Evolutionary conservation across 108 stramenopile species (phyloP).

Genomic region (Cyclotella kingstonii): DNA sequence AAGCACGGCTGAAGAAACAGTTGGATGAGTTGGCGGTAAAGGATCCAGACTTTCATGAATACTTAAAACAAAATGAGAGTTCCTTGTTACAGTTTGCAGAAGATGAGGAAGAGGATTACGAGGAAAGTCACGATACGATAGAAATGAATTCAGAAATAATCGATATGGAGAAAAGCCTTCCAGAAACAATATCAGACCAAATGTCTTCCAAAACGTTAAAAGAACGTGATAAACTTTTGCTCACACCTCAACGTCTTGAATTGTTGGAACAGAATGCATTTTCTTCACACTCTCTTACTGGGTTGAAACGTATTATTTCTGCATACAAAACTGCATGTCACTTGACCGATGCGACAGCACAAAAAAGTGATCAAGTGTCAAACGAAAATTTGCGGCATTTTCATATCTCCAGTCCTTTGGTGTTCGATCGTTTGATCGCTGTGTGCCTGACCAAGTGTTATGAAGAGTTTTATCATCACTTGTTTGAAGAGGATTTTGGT

Average conservation of each 20-base stretch:
- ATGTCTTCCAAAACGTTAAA: slow-evolving; percentile 10
- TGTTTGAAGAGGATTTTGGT: slow-evolving; percentile 46
- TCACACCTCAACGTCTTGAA: slow-evolving; percentile 52
- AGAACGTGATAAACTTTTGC: slow-evolving; percentile 32
- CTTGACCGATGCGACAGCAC: slow-evolving; percentile 46
- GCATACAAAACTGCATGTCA: slow-evolving; percentile 85
- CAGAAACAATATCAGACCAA: not conserved
- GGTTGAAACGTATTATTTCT: slow-evolving; percentile 67
- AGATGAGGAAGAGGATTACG: slow-evolving; percentile 55
- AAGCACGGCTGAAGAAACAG: slow-evolving; percentile 70
- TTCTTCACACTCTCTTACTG: slow-evolving; percentile 67
- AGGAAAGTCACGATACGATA: slow-evolving; percentile 24
- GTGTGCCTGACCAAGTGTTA: slow-evolving; percentile 60
- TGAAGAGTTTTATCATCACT: slow-evolving; percentile 72
- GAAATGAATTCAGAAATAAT: slow-evolving; percentile 41
- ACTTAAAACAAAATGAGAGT: slow-evolving; percentile 82
- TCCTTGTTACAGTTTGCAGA: slow-evolving; percentile 70
- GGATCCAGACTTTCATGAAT: slow-evolving; percentile 91
- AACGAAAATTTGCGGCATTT: slow-evolving; percentile 48
- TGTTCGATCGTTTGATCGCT: slow-evolving; percentile 81
- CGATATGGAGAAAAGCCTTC: slow-evolving; percentile 23
- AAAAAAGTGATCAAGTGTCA: not conserved
- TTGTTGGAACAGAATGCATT: slow-evolving; percentile 68
- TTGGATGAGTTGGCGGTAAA: slow-evolving; percentile 70
- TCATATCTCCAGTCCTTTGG: slow-evolving; percentile 64